phyloP scores from a whole-genome alignment of 192 early-diverging fungal genomes.

The Gonapodya sp. region DNA sequence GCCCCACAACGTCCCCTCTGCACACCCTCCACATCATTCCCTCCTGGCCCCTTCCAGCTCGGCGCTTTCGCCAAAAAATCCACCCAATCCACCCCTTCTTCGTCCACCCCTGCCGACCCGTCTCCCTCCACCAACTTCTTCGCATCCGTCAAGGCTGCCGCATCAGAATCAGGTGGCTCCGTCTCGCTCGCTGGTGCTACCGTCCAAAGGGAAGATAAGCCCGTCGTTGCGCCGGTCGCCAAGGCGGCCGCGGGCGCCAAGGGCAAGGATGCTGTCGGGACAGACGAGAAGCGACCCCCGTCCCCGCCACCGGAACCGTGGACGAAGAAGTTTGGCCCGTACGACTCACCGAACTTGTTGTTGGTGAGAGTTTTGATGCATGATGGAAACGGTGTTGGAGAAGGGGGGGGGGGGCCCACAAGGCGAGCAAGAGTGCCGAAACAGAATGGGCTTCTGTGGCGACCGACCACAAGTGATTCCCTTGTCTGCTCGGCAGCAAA shows the following conservation, averaged over 20 bases:
- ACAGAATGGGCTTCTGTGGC: background rate
- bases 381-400: no score
- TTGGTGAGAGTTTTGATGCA: constrained; percentile 1
- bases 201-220: background rate
- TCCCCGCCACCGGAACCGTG: background rate
- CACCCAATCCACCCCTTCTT: background rate
- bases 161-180: background rate
- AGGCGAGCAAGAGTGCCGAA: background rate
- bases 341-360: constrained; percentile 2
- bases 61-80: background rate
- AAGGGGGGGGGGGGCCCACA: background rate
- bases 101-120: background rate
- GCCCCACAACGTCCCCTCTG: background rate
- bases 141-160: background rate
- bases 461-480: no score
- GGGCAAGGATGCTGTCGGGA: background rate
- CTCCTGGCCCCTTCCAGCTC: background rate
- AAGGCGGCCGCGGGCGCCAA: background rate
- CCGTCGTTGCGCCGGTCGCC: background rate
- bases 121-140: background rate
- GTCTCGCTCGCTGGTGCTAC: background rate
- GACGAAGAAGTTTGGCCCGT: background rate
- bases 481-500: no score
- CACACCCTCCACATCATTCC: background rate
- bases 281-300: background rate